A percentile compares a stretch with the other conserved stretches of the same genome.
Evolutionary conservation across 768 basidiomycete genomes (phyloP).

Genomic region (Phylloporus rhodoxanthus): DNA sequence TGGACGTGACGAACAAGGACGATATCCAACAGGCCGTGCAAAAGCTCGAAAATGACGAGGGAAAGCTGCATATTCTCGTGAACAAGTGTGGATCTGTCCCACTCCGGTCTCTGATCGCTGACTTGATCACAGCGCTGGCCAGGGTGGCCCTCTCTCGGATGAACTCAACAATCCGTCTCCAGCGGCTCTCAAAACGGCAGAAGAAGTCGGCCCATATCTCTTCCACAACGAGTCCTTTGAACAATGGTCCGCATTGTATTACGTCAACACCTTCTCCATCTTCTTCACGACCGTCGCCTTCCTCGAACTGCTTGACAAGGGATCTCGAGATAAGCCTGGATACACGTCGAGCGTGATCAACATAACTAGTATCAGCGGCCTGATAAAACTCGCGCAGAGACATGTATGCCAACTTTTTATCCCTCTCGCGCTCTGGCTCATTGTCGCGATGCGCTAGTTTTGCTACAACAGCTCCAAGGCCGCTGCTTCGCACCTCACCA

Average conservation of each 20-base stretch:
- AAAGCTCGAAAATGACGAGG: slow-evolving; percentile 36
- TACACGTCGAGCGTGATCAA: slow-evolving; percentile 69
- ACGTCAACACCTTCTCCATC: slow-evolving; percentile 67
- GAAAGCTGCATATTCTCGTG: slow-evolving; percentile 70
- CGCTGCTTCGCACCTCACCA: slow-evolving; percentile 70
- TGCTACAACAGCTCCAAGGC: slow-evolving; percentile 79
- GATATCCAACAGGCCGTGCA: slow-evolving; percentile 57
- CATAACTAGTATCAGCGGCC: slow-evolving; percentile 71
- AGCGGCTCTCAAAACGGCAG: slow-evolving; percentile 57
- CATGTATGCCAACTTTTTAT: slow-evolving; percentile 48
- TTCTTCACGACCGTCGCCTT: slow-evolving; percentile 77
- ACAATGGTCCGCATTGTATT: slow-evolving; percentile 56
- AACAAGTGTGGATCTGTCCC: slow-evolving; percentile 56
- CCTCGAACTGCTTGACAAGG: slow-evolving; percentile 67
- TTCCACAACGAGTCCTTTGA: slow-evolving; percentile 64
- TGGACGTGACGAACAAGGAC: slow-evolving; percentile 68
- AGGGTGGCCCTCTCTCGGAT: slow-evolving; percentile 54
- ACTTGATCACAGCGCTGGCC: slow-evolving; percentile 54
- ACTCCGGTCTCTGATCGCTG: slow-evolving; percentile 1
- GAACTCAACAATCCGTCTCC: slow-evolving; percentile 54
- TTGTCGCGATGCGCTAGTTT: slow-evolving; percentile 43
- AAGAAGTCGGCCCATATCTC: slow-evolving; percentile 59
- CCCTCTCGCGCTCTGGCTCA: background rate
- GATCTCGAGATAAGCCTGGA: slow-evolving; percentile 50
- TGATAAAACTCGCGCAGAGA: slow-evolving; percentile 64